Base-by-base conservation (phyloP, 352 stramenopile genomes). In the Pythium biforme region DNA sequence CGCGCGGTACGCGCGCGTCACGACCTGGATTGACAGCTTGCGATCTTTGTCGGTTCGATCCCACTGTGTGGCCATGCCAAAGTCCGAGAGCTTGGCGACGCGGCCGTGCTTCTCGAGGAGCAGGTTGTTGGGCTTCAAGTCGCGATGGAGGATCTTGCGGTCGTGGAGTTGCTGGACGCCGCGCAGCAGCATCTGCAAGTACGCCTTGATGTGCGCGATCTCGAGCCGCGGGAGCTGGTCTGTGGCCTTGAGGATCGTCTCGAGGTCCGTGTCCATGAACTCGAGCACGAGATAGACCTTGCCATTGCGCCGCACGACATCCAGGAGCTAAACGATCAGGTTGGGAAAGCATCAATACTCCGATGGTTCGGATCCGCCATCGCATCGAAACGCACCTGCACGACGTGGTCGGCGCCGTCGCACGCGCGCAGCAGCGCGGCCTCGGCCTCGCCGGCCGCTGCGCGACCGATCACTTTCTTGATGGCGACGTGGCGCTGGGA, bases 61-160 rank as follows among this genome's bases (percentile, higher is more conserved):
- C n/a, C 20, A 26, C 12, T 76, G 47, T 10, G 76, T 84, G 0
- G 85, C 85, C 83, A 94, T 90, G 34, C 85, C 85, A 66, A 94
- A 91, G 62, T 94, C 85, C n/a, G 79, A 81, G 61, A 93, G 82
- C 72, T 91, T 94, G 47, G 76, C 79, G 12, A 72, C 62, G 14
- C 67, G 52, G 29, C 74, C 70, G 39, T 68, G 57, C 40, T 71
- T 69, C 12, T 72, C 80, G 41, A 93, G 64, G 54, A 94, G 63
- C 33, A 92, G 53, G 45, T 94, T 92, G 73, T 92, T 92, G 39
- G 86, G 86, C 62, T 94, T 94, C 27, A 94, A 59, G 47, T 94
- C 85, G 23, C 85, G 83, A 52, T 94, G 85, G 19, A 94, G 43
- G 45, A 94, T 83, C 15, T 75, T 59, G 4, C 74, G 69, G 8